Evolutionary conservation across 257 asterid genomes (phyloP), one percentile per base, ranked within the genome.

Genomic region (Penstemon newberryi): DNA sequence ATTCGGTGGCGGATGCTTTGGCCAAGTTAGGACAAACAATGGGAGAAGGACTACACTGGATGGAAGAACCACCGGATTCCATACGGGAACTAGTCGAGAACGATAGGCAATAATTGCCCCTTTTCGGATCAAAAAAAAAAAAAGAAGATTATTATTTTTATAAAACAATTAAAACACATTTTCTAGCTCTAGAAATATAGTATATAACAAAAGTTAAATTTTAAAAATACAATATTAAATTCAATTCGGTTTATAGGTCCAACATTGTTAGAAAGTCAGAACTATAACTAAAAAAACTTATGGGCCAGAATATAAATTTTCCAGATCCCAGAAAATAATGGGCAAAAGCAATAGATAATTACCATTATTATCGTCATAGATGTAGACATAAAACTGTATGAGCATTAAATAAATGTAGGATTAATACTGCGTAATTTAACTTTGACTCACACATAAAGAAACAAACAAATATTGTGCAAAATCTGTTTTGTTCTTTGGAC

Each of bases 381-480:
- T 52, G 69, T 55, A 5, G 79, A 78, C 82, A 55, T 60, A 41
- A 69, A 78, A 73, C 82, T 45, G 78, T 73, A 63, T 39, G 56
- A 38, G 15, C 12, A 78, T 7, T 59, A 10, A 18, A 53, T 55
- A 33, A 47, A 44, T 40, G 66, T 63, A 44, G 69, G 56, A 37
- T 25, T 25, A 25, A 25, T 25, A 2, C 33, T 25, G 33, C 33
- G 33, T 25, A 25, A 25, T 25, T 25, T 25, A 25, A 25, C 33
- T 36, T 49, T 15, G 47, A 38, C 42, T 39, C 49, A 5, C 70
- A 6, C 70, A 38, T 40, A 33, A 44, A 33, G 5, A 64, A 56
- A 56, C 59, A 50, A 55, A 39, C 42, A 38, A 18, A 55, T 73
- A 66, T 12, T 25, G 36, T 47, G 36, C 66, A 53, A 7, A 51